These are phyloP conservation scores for Fomes fomentarius DNA, from an alignment of 1,284 basidiomycete species.

Conservation along the genomic window DNA sequence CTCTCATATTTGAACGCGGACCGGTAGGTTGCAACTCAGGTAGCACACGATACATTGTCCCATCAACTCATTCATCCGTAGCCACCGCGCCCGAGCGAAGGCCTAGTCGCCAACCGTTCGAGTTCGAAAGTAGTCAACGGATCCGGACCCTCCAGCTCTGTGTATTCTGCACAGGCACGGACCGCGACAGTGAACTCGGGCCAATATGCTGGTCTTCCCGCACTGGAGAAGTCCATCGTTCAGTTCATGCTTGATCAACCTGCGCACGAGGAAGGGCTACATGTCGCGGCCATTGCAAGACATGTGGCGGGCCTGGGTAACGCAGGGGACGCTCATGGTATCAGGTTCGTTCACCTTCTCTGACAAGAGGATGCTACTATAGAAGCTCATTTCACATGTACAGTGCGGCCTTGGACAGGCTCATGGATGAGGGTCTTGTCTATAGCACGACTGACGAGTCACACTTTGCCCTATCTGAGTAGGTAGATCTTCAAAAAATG, in stretches of 20 bases:
- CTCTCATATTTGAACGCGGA: conserved; percentile 44
- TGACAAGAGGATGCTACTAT: background rate
- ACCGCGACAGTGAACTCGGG: conserved; percentile 25
- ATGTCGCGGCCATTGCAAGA: conserved; percentile 48
- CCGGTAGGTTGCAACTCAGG: conserved; percentile 30
- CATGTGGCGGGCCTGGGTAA: conserved; percentile 25
- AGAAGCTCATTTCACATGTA: background rate
- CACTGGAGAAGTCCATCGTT: conserved; percentile 54
- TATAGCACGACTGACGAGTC: conserved; percentile 58
- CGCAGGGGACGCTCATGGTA: conserved; percentile 31
- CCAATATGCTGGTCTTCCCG: conserved; percentile 44
- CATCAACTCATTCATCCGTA: conserved; percentile 17
- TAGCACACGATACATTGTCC: background rate
- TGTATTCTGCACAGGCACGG: conserved; percentile 36
- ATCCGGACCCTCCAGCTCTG: conserved; percentile 26
- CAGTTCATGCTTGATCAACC: conserved; percentile 43
- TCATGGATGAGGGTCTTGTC: conserved; percentile 59
- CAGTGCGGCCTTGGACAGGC: conserved; percentile 51
- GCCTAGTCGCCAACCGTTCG: conserved; percentile 10
- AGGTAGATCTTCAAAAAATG: conserved; percentile 1
- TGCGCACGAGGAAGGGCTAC: conserved; percentile 46
- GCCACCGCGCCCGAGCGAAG: conserved; percentile 35
- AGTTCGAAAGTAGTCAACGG: background rate
- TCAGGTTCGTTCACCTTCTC: conserved; percentile 41
- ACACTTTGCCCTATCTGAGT: conserved; percentile 40